Conservation (phyloP, 371 early-diverging fungal species). For the Mucor lusitanicus region DNA sequence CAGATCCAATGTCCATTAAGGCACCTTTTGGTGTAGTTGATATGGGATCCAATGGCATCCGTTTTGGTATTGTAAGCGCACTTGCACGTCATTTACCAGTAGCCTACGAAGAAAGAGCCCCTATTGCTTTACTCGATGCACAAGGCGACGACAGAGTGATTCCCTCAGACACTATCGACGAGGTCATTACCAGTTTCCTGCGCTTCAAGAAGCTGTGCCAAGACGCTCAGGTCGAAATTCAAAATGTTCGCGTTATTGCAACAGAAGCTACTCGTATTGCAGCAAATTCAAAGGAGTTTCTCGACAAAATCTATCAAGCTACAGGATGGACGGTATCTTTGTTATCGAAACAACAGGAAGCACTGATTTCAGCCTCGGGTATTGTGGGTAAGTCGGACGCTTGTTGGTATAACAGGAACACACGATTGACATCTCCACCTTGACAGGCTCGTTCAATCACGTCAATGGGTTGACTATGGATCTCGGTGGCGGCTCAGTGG, state of each 20-base stretch:
- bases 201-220: constrained; percentile 57
- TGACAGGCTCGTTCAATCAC: constrained; percentile 53
- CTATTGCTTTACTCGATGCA: constrained; percentile 62
- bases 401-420: no score
- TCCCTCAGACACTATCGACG: constrained; percentile 52
- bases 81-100: constrained; percentile 64
- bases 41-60: constrained; percentile 75
- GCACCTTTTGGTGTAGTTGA: constrained; percentile 65
- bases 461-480: constrained; percentile 67
- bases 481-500: constrained; percentile 66
- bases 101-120: constrained; percentile 63
- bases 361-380: constrained; percentile 63
- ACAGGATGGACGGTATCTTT: constrained; percentile 56
- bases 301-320: constrained; percentile 43
- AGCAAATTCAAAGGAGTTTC: constrained; percentile 54
- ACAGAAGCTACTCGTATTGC: constrained; percentile 69
- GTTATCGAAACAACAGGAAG: constrained; percentile 59
- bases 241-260: constrained; percentile 58
- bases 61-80: constrained; percentile 61
- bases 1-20: neutral
- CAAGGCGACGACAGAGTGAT: constrained; percentile 51
- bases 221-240: constrained; percentile 40
- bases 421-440: neutral
- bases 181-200: constrained; percentile 56
- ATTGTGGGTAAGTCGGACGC: constrained; percentile 47